These are phyloP conservation scores for Diaporthe sp. DNA, from an alignment of 2,329 filamentous ascomycete genomes.

Conservation along the genomic window DNA sequence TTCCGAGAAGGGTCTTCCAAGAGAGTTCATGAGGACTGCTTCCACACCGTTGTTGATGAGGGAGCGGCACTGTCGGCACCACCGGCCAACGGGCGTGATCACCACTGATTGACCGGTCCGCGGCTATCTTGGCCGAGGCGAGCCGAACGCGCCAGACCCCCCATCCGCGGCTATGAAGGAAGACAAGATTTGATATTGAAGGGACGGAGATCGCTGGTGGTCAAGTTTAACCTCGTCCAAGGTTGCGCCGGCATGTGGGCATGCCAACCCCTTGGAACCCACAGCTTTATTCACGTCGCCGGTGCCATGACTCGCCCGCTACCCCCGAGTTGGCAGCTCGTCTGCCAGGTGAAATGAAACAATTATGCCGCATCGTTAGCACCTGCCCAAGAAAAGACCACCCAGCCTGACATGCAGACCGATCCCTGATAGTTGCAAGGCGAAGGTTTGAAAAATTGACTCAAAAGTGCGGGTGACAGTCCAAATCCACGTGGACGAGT, in stretches of 20 bases:
- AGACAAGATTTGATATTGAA: neutral
- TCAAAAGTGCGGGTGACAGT: neutral
- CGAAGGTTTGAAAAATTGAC: neutral
- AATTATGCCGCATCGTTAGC: constrained; percentile 9
- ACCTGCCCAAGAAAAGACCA: neutral
- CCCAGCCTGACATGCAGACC: neutral
- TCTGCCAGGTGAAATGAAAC: constrained; percentile 15
- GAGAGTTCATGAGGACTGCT: neutral
- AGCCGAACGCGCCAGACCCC: neutral
- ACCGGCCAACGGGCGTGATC: constrained; percentile 11
- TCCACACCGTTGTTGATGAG: neutral
- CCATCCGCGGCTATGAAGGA: neutral
- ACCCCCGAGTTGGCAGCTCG: neutral
- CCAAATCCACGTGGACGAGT: neutral
- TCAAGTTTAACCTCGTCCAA: constrained; percentile 21
- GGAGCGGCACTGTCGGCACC: neutral
- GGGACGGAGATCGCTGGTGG: constrained; percentile 16
- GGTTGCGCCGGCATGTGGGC: constrained; percentile 15
- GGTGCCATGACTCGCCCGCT: neutral
- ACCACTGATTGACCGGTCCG: constrained; percentile 22
- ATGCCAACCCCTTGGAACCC: constrained; percentile 18
- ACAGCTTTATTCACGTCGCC: constrained; percentile 22
- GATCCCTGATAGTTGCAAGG: neutral
- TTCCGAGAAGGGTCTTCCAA: neutral
- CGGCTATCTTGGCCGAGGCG: constrained; percentile 22